These are phyloP conservation scores for Candida neerlandica DNA, from an alignment of 1,139 yeast species.

Conservation along the genomic window DNA sequence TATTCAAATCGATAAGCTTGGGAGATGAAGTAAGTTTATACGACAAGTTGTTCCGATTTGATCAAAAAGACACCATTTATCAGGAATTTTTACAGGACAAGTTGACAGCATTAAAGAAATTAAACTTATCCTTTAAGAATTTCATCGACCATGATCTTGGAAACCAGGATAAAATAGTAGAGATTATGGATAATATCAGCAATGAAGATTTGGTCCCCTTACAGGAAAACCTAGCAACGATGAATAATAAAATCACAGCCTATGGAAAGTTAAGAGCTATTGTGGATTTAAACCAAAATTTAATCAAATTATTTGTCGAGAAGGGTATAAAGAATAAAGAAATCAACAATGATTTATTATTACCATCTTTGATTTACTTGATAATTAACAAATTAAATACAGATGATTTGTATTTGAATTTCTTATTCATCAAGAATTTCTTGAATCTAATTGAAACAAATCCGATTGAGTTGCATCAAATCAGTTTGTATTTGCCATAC, in stretches of 20 bases:
- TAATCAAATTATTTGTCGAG: constrained; percentile 28
- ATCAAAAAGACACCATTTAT: constrained; percentile 39
- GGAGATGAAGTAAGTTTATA: constrained; percentile 37
- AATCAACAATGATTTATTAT: constrained; percentile 42
- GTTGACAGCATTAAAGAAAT: constrained; percentile 26
- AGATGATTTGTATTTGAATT: constrained; percentile 38
- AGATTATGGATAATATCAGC: constrained; percentile 18
- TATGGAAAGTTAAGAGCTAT: constrained; percentile 32
- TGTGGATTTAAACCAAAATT: constrained; percentile 34
- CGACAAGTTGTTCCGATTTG: constrained; percentile 44
- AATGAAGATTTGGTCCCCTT: constrained; percentile 15
- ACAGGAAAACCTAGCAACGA: constrained; percentile 16
- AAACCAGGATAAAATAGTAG: constrained; percentile 20
- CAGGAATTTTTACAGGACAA: constrained; percentile 43
- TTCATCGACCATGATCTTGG: constrained; percentile 29
- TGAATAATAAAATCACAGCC: constrained; percentile 31
- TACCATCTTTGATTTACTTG: constrained; percentile 43
- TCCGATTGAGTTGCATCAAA: constrained; percentile 23
- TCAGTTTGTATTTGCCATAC: constrained; percentile 20
- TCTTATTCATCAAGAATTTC: constrained; percentile 42
- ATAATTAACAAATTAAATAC: constrained; percentile 29
- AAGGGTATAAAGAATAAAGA: constrained; percentile 23
- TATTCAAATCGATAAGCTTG: constrained; percentile 30
- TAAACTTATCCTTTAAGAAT: constrained; percentile 30
- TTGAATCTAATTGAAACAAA: constrained; percentile 38